Conservation (phyloP, 2,329 filamentous ascomycete species). For the Talaromyces albobiverticillius region DNA sequence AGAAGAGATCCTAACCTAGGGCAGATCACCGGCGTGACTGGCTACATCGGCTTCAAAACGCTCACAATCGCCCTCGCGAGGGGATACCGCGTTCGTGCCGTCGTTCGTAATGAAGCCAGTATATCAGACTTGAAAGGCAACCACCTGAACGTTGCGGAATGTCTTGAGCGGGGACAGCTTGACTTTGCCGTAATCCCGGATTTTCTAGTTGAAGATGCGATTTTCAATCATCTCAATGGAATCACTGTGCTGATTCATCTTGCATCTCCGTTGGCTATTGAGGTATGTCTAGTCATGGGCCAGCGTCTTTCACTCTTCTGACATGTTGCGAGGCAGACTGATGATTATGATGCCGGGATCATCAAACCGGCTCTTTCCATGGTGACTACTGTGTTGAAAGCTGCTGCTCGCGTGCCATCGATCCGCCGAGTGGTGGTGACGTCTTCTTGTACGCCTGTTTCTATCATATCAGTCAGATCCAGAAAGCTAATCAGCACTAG, state of each 20-base stretch:
- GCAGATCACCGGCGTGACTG: conserved; percentile 20
- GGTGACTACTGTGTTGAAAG: neutral
- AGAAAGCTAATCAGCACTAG: neutral
- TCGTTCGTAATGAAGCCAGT: conserved; percentile 20
- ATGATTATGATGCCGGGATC: conserved; percentile 3
- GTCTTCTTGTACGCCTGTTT: neutral
- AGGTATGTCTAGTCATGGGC: neutral
- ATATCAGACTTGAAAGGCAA: neutral
- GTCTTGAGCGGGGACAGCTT: neutral
- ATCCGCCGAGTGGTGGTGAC: conserved; percentile 2
- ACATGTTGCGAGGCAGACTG: neutral
- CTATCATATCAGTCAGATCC: too few relatives aligned
- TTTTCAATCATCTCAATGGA: neutral
- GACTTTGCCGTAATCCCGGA: conserved; percentile 3
- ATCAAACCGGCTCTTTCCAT: neutral
- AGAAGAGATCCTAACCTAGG: neutral
- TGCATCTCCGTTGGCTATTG: neutral
- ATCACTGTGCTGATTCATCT: conserved; percentile 2
- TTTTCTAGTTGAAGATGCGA: neutral
- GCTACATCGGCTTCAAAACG: conserved; percentile 24
- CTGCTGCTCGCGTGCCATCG: neutral
- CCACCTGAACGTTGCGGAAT: neutral
- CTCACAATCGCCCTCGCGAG: conserved; percentile 22
- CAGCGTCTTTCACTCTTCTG: neutral
- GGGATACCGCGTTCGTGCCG: conserved; percentile 25